Base-by-base conservation (phyloP, 2,329 filamentous ascomycete species). In the Penicillium sp. region DNA sequence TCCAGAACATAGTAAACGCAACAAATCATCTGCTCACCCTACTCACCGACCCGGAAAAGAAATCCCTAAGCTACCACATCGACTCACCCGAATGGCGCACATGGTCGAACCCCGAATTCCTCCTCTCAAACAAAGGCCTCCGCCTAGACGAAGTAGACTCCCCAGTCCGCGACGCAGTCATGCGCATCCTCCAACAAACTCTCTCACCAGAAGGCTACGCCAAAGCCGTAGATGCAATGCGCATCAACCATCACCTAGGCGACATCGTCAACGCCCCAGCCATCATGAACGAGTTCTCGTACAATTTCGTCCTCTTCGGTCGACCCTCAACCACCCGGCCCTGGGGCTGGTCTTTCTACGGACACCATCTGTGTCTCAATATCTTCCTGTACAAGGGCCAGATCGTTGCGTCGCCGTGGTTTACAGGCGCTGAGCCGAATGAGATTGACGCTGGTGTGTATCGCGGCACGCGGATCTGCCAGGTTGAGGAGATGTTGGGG, bases 381-480 rank as follows among this genome's bases (percentile, higher is more conserved):
- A 77, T 87, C 18, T 86, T 90, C 63, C 75, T 90, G 47, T 79
- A 83, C 61, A 75, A 75, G 28, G 68, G 72, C 0, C 84, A 89
- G 64, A 82, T 89, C 41, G 73, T 89, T 37, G 75, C 89, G 2
- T 82, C 81, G 0, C 88, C 88, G 0, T 88, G 83, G 70, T 92
- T 92, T 68, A 89, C 86, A 0, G 88, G 88, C 46, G 88, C 88
- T 0, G 88, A 92, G 68, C 88, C 88, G 0, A 89, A 91, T 59
- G 61, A 83, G 30, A 87, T 90, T 58, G 87, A 90, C 56, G 67
- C 69, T 0, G 86, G 86, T 0, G 78, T 77, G 0, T 77, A 82
- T 64, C 70, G 71, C 1, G 87, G 86, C 6, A 87, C 83, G 0
- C 73, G 79, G 3, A 88, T 90, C 47, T 69, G 90, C 29, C 74